phyloP scores from a whole-genome alignment of 2,329 filamentous ascomycete genomes.

The Zymoseptoria passerinii region DNA sequence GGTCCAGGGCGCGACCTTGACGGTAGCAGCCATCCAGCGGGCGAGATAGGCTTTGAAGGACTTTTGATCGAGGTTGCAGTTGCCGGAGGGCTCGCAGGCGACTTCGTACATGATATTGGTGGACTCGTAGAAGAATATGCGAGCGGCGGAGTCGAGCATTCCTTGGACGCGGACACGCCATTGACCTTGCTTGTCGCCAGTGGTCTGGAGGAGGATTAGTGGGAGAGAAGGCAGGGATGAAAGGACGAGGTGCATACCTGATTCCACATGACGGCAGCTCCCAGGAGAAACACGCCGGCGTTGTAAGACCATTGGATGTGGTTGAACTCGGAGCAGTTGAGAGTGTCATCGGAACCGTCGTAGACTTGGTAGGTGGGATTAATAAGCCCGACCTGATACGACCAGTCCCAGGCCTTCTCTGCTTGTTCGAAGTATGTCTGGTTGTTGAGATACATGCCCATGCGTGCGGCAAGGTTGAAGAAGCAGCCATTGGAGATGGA shows the following conservation, averaged over 20 bases:
- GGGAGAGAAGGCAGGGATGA: neutral
- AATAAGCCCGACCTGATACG: slow-evolving; percentile 48
- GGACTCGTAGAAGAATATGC: slow-evolving; percentile 31
- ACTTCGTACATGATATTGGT: slow-evolving; percentile 37
- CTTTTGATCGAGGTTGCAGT: slow-evolving; percentile 38
- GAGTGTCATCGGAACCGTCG: slow-evolving; percentile 37
- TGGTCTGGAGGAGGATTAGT: slow-evolving; percentile 8
- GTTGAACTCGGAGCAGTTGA: slow-evolving; percentile 39
- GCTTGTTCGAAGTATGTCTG: slow-evolving; percentile 58
- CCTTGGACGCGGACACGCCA: slow-evolving; percentile 20
- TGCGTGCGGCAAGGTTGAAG: slow-evolving; percentile 42
- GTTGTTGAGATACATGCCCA: slow-evolving; percentile 35
- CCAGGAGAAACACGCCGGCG: slow-evolving; percentile 38
- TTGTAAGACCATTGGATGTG: slow-evolving; percentile 43
- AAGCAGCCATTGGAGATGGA: slow-evolving; percentile 46
- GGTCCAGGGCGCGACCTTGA: slow-evolving; percentile 50
- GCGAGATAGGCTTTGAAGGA: slow-evolving; percentile 40
- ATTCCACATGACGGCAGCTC: slow-evolving; percentile 42
- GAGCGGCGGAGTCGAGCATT: slow-evolving; percentile 23
- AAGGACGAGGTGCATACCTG: slow-evolving; percentile 26
- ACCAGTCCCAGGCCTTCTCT: slow-evolving; percentile 31
- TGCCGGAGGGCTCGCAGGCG: slow-evolving; percentile 31
- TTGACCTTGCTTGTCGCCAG: slow-evolving; percentile 4
- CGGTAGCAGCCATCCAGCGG: slow-evolving; percentile 45
- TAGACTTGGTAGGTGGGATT: slow-evolving; percentile 34